Evolutionary conservation across 2,329 filamentous ascomycete genomes (phyloP).

Genomic region (Exophiala calicioides): DNA sequence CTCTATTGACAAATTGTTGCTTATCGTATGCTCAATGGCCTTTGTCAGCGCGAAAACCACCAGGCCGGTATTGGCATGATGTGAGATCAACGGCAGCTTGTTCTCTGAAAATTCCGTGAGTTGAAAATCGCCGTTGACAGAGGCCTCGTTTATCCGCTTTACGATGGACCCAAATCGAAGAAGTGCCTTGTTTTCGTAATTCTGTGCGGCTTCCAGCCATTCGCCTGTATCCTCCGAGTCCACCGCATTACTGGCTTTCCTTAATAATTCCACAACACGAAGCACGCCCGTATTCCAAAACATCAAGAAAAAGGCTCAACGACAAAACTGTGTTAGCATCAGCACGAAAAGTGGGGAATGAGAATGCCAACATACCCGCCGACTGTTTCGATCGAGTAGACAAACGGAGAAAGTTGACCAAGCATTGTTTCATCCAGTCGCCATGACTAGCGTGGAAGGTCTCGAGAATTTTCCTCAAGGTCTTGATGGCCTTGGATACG

Average conservation of each 20-base stretch:
- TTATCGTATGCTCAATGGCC: constrained; percentile 7
- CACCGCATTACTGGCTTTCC: neutral
- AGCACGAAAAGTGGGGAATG: neutral
- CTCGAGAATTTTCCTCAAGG: constrained; percentile 4
- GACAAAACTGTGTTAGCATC: neutral
- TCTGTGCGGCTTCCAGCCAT: neutral
- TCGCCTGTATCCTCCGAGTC: neutral
- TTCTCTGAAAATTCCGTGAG: neutral
- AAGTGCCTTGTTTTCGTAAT: neutral
- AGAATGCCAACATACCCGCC: constrained; percentile 2
- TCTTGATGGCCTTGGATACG: neutral
- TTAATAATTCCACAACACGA: constrained; percentile 5
- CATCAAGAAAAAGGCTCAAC: constrained; percentile 2
- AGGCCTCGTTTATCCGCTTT: constrained; percentile 4
- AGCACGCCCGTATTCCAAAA: constrained; percentile 10
- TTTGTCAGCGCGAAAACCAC: neutral
- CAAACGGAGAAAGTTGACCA: neutral
- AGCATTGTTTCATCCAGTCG: constrained; percentile 8
- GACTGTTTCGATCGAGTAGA: constrained; percentile 6
- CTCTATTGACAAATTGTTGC: neutral
- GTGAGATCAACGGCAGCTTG: constrained; percentile 6
- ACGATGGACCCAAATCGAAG: neutral
- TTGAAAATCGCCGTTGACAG: constrained; percentile 2
- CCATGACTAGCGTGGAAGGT: constrained; percentile 4
- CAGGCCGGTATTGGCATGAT: constrained; percentile 1